Evolutionary conservation across 805 yeast genomes (phyloP).

Genomic region (Maudiozyma barnettii): DNA sequence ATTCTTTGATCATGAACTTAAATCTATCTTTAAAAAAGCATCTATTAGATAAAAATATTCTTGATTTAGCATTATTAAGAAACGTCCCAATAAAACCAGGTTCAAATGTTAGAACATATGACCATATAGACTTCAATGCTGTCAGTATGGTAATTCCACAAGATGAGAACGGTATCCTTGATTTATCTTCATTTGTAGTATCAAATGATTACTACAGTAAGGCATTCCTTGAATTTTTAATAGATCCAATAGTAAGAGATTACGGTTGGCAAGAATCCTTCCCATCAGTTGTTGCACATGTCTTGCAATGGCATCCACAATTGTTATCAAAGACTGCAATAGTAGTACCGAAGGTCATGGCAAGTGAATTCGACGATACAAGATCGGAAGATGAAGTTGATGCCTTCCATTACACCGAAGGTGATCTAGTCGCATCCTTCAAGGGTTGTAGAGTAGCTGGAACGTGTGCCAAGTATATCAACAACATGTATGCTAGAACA

Average conservation of each 20-base stretch:
- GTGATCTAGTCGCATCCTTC: slow-evolving; percentile 62
- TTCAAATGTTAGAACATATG: slow-evolving; percentile 43
- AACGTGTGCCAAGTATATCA: slow-evolving; percentile 42
- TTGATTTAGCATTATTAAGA: slow-evolving; percentile 54
- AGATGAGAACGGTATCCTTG: slow-evolving; percentile 45
- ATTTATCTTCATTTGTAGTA: slow-evolving; percentile 63
- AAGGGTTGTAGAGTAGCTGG: slow-evolving; percentile 42
- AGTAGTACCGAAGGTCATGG: slow-evolving; percentile 53
- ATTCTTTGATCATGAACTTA: slow-evolving; percentile 66
- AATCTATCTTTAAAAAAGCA: slow-evolving; percentile 51
- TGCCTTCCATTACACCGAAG: slow-evolving; percentile 42
- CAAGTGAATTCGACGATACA: slow-evolving; percentile 35
- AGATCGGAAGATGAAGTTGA: slow-evolving; percentile 27
- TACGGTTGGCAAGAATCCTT: slow-evolving; percentile 39
- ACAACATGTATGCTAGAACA: slow-evolving; percentile 14
- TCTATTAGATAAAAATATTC: slow-evolving; percentile 48
- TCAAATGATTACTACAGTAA: slow-evolving; percentile 55
- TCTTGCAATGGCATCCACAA: slow-evolving; percentile 91
- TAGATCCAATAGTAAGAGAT: slow-evolving; percentile 58
- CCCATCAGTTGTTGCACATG: slow-evolving; percentile 61
- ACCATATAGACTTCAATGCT: slow-evolving; percentile 43
- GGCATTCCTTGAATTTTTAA: slow-evolving; percentile 71
- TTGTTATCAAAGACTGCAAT: slow-evolving; percentile 63
- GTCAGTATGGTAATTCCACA: slow-evolving; percentile 62
- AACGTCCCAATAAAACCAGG: slow-evolving; percentile 55